phyloP scores from a whole-genome alignment of 345 rosid species.

The Psidium friedrichsthalianum region DNA sequence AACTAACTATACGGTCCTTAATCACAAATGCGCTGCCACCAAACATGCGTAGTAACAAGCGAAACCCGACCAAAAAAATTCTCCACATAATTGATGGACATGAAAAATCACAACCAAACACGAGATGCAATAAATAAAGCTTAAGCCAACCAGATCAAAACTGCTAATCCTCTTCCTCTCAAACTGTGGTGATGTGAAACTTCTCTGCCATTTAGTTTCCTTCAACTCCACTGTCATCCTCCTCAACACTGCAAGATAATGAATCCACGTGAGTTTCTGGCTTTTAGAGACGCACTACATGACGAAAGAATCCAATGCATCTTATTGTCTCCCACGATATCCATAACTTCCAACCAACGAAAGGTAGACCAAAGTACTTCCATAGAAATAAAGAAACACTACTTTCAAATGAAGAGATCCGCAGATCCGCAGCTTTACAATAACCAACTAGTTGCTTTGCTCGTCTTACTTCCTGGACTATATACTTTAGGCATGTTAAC shows the following conservation, averaged over 20 bases:
- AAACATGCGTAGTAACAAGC: neutral
- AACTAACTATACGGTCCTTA: neutral
- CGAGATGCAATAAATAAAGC: neutral
- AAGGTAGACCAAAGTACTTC: neutral
- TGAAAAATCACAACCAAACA: neutral
- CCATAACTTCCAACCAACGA: neutral
- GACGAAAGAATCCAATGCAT: neutral
- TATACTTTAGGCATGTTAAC: neutral
- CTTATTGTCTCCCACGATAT: neutral
- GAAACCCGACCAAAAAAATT: neutral
- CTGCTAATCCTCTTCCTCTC: neutral
- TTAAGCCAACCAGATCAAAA: neutral
- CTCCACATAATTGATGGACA: neutral
- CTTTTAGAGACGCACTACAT: neutral
- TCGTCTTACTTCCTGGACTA: neutral
- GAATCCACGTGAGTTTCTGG: neutral
- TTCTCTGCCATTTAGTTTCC: neutral
- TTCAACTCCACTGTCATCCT: neutral
- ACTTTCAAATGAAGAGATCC: neutral
- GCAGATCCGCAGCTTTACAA: neutral
- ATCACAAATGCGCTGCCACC: neutral
- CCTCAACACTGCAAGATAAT: neutral
- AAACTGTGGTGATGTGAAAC: neutral
- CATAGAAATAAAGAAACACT: neutral
- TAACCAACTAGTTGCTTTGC: neutral